Evolutionary conservation across 2,329 filamentous ascomycete species (phyloP).

Genomic region (Pseudofabraea citricarpa): DNA sequence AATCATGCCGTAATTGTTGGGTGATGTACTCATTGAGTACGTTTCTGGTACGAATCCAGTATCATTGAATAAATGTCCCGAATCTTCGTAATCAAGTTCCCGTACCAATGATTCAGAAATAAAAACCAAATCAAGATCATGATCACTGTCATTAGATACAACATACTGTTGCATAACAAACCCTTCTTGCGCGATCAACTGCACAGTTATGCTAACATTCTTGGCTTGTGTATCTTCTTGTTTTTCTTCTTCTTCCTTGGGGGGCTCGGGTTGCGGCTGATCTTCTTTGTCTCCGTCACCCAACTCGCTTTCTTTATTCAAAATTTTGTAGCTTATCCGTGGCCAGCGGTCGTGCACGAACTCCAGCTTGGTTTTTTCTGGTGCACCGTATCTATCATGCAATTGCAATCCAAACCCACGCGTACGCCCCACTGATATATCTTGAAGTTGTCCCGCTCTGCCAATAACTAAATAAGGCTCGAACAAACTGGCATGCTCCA

Average conservation of each 20-base stretch:
- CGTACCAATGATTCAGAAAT: not conserved
- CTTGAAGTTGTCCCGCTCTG: not conserved
- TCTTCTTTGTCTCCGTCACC: not conserved
- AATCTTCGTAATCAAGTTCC: not conserved
- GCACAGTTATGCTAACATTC: not conserved
- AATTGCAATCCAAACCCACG: not conserved
- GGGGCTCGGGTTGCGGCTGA: not conserved
- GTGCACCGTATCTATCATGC: not conserved
- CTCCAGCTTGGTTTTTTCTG: not conserved
- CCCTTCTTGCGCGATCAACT: not conserved
- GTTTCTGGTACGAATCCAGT: not conserved
- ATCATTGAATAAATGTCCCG: not conserved
- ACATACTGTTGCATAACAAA: not conserved
- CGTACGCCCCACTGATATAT: not conserved
- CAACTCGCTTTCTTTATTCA: too few relatives aligned
- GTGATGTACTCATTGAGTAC: too few relatives aligned
- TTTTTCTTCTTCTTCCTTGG: not conserved
- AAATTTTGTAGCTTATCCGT: not conserved
- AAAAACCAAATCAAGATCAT: not conserved
- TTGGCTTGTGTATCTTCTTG: not conserved
- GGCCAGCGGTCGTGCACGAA: not conserved
- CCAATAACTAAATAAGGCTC: not conserved
- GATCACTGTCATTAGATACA: not conserved
- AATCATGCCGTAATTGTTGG: too few relatives aligned
- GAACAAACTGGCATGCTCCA: not conserved